Evolutionary conservation across 2,329 filamentous ascomycete species (phyloP).

Genomic region (Sarocladium brachiariae): DNA sequence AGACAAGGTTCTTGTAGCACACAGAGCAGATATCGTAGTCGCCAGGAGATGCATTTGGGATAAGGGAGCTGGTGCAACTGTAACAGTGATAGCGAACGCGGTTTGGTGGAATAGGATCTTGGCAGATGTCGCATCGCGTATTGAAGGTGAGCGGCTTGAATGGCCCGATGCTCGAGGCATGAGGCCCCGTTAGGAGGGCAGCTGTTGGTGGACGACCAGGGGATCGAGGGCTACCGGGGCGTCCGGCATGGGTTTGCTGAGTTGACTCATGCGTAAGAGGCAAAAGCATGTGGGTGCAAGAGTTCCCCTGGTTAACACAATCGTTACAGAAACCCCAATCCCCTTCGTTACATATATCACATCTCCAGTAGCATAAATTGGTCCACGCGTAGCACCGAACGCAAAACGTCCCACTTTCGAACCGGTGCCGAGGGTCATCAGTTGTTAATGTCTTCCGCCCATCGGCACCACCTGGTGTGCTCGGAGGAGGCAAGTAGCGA

Average conservation of each 20-base stretch:
- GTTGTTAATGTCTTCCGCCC: slow-evolving; percentile 52
- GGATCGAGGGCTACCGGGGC: slow-evolving; percentile 35
- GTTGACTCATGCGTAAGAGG: slow-evolving; percentile 59
- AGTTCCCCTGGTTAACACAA: slow-evolving; percentile 76
- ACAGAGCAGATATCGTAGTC: slow-evolving; percentile 79
- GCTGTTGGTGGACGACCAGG: slow-evolving; percentile 41
- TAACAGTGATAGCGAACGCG: slow-evolving; percentile 75
- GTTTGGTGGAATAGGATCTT: slow-evolving; percentile 61
- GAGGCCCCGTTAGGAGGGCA: slow-evolving; percentile 39
- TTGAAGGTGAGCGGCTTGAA: slow-evolving; percentile 67
- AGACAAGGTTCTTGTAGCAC: slow-evolving; percentile 67
- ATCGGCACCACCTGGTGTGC: slow-evolving; percentile 44
- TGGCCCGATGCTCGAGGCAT: slow-evolving; percentile 38
- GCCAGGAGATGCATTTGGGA: slow-evolving; percentile 47
- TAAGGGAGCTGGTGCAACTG: slow-evolving; percentile 52
- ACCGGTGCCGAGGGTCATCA: slow-evolving; percentile 58
- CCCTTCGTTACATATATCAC: slow-evolving; percentile 77
- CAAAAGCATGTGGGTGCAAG: slow-evolving; percentile 75
- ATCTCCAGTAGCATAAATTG: slow-evolving; percentile 87
- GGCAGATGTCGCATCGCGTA: slow-evolving; percentile 74
- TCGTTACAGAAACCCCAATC: slow-evolving; percentile 92
- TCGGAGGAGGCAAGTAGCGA: slow-evolving; percentile 47
- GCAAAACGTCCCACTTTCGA: slow-evolving; percentile 81
- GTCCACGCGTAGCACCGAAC: slow-evolving; percentile 65
- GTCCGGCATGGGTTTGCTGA: slow-evolving; percentile 20